Percentiles rank a stretch among this genome's conserved stretches.
Evolutionary conservation across 2,329 filamentous ascomycete genomes (phyloP).

Genomic region (Trichoderma pleuroti): DNA sequence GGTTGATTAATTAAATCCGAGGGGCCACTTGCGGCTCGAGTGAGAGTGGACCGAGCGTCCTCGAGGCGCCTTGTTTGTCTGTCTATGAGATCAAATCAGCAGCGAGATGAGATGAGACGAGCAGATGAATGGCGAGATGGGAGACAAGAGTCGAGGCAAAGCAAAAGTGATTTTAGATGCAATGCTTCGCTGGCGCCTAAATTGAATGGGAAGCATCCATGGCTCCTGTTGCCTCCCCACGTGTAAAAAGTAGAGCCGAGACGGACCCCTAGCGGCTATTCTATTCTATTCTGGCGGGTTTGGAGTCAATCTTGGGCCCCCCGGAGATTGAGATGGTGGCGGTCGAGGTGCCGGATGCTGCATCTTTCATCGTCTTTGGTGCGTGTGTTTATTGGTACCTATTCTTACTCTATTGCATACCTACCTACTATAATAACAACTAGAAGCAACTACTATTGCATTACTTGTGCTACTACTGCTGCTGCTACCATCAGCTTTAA

Average conservation of each 20-base stretch:
- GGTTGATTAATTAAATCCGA: neutral
- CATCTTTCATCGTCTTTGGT: neutral
- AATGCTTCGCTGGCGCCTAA: neutral
- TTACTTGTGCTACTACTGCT: neutral
- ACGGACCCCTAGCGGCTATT: neutral
- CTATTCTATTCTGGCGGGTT: neutral
- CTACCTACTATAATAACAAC: neutral
- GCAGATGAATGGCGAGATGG: neutral
- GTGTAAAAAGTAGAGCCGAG: neutral
- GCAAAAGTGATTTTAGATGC: neutral
- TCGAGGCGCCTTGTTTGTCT: neutral
- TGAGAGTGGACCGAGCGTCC: neutral
- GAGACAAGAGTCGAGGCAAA: neutral
- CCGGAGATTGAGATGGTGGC: neutral
- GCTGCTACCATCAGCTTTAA: neutral
- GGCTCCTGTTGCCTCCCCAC: neutral
- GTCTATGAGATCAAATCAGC: neutral
- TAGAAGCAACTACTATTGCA: neutral
- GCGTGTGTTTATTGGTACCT: neutral
- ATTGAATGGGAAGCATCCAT: constrained; percentile 4
- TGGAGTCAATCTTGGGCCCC: neutral
- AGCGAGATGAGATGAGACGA: neutral
- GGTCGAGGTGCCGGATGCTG: neutral
- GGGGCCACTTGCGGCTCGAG: constrained; percentile 1
- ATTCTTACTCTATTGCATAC: too few species aligned